These are phyloP conservation scores for Pisolithus marmoratus DNA, from an alignment of 768 basidiomycete genomes.

Conservation along the genomic window DNA sequence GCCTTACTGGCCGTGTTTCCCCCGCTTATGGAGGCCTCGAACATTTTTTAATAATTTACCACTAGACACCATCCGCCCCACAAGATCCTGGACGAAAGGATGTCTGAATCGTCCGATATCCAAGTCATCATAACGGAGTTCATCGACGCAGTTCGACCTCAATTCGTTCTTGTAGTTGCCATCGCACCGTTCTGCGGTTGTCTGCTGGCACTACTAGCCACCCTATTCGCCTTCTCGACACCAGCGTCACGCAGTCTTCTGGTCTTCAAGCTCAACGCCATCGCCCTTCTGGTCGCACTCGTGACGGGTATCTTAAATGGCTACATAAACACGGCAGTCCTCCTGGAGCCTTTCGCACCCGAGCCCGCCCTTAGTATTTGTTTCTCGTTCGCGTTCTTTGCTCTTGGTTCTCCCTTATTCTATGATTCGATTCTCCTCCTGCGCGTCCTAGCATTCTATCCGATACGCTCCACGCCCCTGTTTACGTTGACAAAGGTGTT, in stretches of 20 bases:
- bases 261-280: slow-evolving; percentile 21
- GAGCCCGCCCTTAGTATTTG: background rate
- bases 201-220: slow-evolving; percentile 4
- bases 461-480: slow-evolving; percentile 14
- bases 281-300: slow-evolving; percentile 14
- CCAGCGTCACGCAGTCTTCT: slow-evolving; percentile 13
- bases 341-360: background rate
- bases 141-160: background rate
- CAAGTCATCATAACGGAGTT: background rate
- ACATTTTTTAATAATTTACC: background rate
- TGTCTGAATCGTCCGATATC: background rate
- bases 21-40: too few relatives aligned
- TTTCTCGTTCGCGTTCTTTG: background rate
- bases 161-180: background rate
- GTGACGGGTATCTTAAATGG: background rate
- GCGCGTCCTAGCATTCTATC: slow-evolving; percentile 33
- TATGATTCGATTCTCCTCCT: slow-evolving; percentile 34
- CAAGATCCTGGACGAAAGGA: background rate
- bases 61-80: background rate
- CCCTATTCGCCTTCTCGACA: slow-evolving; percentile 22
- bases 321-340: background rate
- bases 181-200: background rate
- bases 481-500: slow-evolving; percentile 17
- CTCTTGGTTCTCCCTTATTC: background rate
- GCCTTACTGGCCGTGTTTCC: too few relatives aligned